These are phyloP conservation scores for Chimonanthus praecox DNA, from an alignment of 164 flowering plant species.

Conservation along the genomic window DNA sequence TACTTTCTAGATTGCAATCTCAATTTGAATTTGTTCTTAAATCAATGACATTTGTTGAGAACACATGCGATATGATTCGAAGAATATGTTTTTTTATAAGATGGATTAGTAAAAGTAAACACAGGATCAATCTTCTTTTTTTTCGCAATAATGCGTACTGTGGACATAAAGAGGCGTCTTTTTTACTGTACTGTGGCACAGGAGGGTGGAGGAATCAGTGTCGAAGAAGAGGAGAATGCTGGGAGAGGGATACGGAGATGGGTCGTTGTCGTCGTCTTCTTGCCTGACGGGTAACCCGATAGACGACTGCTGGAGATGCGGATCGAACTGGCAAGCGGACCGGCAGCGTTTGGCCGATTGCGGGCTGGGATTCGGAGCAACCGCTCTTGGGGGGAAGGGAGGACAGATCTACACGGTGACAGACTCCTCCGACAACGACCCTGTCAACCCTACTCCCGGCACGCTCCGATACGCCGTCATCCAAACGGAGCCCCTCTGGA, in stretches of 20 bases:
- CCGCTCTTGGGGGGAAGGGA: conserved; percentile 59
- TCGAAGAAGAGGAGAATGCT: conserved; percentile 26
- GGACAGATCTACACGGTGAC: conserved; percentile 61
- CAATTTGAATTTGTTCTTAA: neutral
- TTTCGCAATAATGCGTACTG: too few species aligned
- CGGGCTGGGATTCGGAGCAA: conserved; percentile 79
- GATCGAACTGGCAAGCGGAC: conserved; percentile 57
- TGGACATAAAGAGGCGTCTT: too few species aligned
- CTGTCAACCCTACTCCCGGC: conserved; percentile 73
- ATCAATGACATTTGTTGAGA: neutral
- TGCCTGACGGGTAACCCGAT: conserved; percentile 62
- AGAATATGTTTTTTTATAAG: too few species aligned
- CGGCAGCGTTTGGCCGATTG: conserved; percentile 73
- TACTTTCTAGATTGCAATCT: too few species aligned
- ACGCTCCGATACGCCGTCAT: conserved; percentile 67
- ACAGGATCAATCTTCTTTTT: too few species aligned
- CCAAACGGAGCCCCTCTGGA: conserved; percentile 69
- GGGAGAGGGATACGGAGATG: conserved; percentile 12
- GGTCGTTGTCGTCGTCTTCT: conserved; percentile 3
- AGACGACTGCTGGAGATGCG: conserved; percentile 81
- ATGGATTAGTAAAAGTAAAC: too few species aligned
- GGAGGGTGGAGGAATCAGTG: conserved; percentile 50
- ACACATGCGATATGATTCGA: too few species aligned
- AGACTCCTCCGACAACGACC: conserved; percentile 54
- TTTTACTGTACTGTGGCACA: conserved; percentile 9